Base-by-base conservation (phyloP, 441 rosid species). In the Sinapis alba region DNA sequence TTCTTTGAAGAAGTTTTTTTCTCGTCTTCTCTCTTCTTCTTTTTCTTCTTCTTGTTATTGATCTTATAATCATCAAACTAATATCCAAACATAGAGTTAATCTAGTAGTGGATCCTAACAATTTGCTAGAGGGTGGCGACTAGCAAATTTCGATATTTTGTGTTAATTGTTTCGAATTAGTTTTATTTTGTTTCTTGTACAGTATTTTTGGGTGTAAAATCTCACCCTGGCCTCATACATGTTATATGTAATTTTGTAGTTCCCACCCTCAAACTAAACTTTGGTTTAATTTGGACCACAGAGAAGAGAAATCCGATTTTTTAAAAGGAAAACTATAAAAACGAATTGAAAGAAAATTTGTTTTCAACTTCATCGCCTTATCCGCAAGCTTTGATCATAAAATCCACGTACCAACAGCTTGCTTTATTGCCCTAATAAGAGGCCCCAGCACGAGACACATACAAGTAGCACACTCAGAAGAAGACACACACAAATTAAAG, bases 341-440 rank as follows among this genome's bases (percentile, higher is more conserved):
- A 28, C 34, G 47, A n/a, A 61, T 2, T 19, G 57, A 53, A 34
- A 72, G 62, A 51, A 24, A 72, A 62, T 6, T 51, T 5, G 27
- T 23, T 63, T 63, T 53, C 63, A 6, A 34, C 36, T 53, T 51
- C 36, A 21, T 30, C 36, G 36, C 36, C 24, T 27, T 41, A 43
- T 18, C 34, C 61, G 5, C 27, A 23, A 61, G 62, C 36, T 62
- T 72, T 18, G 60, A 57, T 26, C n/a, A 63, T 18, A 63, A 12
- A 7, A 26, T 23, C 60, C 75, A 71, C 75, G 68, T 61, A 20
- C 32, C 50, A 27, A 60, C 32, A 71, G 2, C 23, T 38, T 57
- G 56, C 54, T 32, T 63, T 50, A 54, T 16, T 63, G 53, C 68
- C 75, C 34, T 23, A 21, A 62, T 50, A 45, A 20, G 68, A 62